phyloP scores from a whole-genome alignment of 495 filamentous ascomycete species.

The Penicillium fimorum region DNA sequence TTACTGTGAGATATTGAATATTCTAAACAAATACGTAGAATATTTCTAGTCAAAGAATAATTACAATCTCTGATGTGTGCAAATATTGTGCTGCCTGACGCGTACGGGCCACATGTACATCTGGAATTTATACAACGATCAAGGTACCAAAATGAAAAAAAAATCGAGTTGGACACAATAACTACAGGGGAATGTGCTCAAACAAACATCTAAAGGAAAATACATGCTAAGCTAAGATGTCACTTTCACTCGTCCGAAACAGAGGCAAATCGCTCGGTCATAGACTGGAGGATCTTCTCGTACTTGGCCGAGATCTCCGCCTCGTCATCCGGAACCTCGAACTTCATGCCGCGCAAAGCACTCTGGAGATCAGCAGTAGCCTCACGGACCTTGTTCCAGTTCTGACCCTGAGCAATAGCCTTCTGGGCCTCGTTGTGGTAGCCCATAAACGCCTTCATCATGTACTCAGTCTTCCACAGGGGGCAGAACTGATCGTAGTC shows the following conservation, averaged over 20 bases:
- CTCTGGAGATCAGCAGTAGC: conserved; percentile 82
- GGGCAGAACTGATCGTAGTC: conserved; percentile 99
- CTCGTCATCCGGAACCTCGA: conserved; percentile 82
- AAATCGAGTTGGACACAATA: conserved; percentile 25
- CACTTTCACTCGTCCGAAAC: conserved; percentile 81
- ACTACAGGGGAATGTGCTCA: conserved; percentile 47
- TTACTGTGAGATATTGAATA: background rate
- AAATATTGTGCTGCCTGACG: conserved; percentile 2
- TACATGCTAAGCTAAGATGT: conserved; percentile 21
- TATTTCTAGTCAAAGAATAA: background rate
- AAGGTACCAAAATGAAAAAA: background rate
- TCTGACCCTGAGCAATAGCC: conserved; percentile 83
- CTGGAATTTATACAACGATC: background rate
- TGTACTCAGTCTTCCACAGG: conserved; percentile 99
- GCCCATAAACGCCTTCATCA: conserved; percentile 99
- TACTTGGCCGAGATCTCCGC: conserved; percentile 81
- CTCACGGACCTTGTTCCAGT: conserved; percentile 89
- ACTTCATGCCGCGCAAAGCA: conserved; percentile 87
- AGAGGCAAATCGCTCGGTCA: conserved; percentile 94
- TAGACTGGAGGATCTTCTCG: conserved; percentile 81
- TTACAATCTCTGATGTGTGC: background rate
- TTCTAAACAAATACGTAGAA: background rate
- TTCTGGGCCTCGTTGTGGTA: conserved; percentile 98
- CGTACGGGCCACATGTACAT: conserved; percentile 5
- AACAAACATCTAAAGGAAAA: conserved; percentile 25